Evolutionary conservation across 768 basidiomycete species (phyloP).

Genomic region (Lyophyllum semitale): DNA sequence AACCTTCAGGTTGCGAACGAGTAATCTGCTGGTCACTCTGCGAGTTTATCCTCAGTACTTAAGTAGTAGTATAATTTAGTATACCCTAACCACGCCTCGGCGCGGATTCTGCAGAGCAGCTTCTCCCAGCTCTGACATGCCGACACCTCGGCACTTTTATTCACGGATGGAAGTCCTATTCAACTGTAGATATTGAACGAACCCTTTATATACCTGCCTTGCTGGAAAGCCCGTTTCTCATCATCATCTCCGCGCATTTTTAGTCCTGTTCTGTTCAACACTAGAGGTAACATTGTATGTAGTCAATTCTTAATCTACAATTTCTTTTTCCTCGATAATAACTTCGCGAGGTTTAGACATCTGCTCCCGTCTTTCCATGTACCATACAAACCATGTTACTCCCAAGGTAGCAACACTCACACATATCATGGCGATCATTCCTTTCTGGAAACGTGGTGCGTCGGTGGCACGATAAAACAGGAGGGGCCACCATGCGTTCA

Average conservation of each 20-base stretch:
- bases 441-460: conserved; percentile 66
- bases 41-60: background rate
- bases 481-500: conserved; percentile 73
- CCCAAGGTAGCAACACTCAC: conserved; percentile 55
- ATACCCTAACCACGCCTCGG: background rate
- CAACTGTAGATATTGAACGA: background rate
- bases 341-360: conserved; percentile 11
- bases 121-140: background rate
- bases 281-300: background rate
- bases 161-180: background rate
- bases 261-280: no score
- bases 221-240: background rate
- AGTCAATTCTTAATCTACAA: background rate
- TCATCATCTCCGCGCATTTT: background rate
- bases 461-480: conserved; percentile 76
- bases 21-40: background rate
- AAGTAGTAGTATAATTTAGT: background rate
- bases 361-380: conserved; percentile 43
- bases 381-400: conserved; percentile 59
- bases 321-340: background rate
- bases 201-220: background rate
- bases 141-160: background rate
- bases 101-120: background rate
- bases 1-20: conserved; percentile 2
- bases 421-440: conserved; percentile 70